These are phyloP conservation scores for Coelastrella sp. DNA, from an alignment of 139 green algal genomes.

Conservation along the genomic window DNA sequence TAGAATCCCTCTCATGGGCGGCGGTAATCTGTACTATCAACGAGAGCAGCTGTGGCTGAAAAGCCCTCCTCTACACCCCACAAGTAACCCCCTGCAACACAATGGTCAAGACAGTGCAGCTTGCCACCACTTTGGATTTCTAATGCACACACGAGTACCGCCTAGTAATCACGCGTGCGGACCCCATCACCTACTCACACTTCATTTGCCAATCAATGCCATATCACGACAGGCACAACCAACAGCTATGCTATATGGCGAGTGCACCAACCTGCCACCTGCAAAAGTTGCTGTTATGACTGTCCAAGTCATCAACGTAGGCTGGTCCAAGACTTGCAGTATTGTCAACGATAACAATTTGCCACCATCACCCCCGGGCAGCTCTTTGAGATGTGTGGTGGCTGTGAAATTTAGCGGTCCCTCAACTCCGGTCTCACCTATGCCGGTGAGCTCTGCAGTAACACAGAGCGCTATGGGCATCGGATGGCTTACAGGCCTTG, in stretches of 20 bases:
- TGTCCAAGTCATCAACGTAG: neutral
- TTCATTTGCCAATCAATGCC: too few species aligned
- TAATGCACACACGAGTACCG: too few species aligned
- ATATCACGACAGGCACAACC: too few species aligned
- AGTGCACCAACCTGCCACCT: neutral
- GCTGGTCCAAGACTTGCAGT: neutral
- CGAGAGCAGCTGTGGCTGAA: too few species aligned
- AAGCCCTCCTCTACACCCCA: too few species aligned
- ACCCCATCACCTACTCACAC: too few species aligned
- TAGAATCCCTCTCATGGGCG: too few species aligned
- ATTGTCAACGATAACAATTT: conserved; percentile 4
- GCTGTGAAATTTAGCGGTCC: neutral
- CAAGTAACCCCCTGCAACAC: neutral
- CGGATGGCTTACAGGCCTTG: too few species aligned
- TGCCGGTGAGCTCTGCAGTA: neutral
- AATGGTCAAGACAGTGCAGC: neutral
- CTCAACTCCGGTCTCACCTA: neutral
- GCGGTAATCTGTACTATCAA: too few species aligned
- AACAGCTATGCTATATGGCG: too few species aligned
- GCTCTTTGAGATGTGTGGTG: neutral
- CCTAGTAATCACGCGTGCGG: too few species aligned
- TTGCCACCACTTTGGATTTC: too few species aligned
- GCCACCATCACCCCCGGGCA: conserved; percentile 13
- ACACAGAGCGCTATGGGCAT: neutral
- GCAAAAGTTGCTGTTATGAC: neutral